Percentiles rank a stretch among this genome's conserved stretches.
Conservation (phyloP, 257 asterid species). For the Plantago major region DNA sequence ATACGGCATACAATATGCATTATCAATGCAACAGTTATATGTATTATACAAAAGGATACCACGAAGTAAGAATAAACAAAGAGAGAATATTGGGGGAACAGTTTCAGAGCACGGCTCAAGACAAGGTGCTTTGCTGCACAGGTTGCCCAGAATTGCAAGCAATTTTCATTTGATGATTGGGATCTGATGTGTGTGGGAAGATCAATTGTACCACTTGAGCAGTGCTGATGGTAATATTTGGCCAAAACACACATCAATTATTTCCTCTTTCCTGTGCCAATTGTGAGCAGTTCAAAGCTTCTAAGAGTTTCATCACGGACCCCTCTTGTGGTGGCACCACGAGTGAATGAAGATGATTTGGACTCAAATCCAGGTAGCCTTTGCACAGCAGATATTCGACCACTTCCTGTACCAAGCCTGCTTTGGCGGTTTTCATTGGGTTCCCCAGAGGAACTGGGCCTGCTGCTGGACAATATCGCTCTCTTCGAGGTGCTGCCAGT, state of each 20-base stretch:
- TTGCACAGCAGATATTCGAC: slow-evolving; percentile 47
- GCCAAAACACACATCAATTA: slow-evolving; percentile 17
- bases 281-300: slow-evolving; percentile 77
- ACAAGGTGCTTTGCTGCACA: slow-evolving; percentile 11
- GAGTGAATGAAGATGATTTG: slow-evolving; percentile 61
- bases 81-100: slow-evolving; percentile 2
- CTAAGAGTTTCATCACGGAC: slow-evolving; percentile 66
- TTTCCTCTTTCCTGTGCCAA: slow-evolving; percentile 75
- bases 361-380: slow-evolving; percentile 68
- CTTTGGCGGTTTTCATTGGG: slow-evolving; percentile 46
- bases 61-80: neutral
- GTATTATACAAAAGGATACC: neutral
- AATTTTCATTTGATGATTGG: neutral
- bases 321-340: slow-evolving; percentile 57
- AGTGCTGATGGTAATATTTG: too few species aligned
- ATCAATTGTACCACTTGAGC: too few species aligned
- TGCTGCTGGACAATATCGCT: slow-evolving; percentile 53
- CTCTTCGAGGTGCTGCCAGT: slow-evolving; percentile 58
- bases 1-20: too few species aligned
- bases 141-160: slow-evolving; percentile 15
- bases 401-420: slow-evolving; percentile 51
- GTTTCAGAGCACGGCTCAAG: slow-evolving; percentile 13
- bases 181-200: neutral
- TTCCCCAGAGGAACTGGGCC: slow-evolving; percentile 77
- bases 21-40: too few species aligned